Conservation (phyloP, 75 land plant species). For the Picea sitchensis region DNA sequence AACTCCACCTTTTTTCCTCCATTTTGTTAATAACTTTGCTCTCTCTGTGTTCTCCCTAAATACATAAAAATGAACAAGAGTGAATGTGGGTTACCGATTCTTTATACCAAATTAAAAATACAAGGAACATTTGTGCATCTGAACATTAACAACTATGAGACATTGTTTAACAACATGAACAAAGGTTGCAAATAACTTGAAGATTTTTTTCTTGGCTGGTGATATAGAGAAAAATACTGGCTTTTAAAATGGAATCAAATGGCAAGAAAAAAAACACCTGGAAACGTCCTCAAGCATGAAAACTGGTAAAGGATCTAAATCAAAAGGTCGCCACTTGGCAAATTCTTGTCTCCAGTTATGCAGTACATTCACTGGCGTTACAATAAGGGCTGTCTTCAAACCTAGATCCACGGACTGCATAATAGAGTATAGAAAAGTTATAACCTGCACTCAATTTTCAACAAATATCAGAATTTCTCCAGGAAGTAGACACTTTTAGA, state of each 20-base stretch:
- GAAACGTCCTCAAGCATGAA: slow-evolving; percentile 90
- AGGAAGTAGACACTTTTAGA: too few relatives aligned
- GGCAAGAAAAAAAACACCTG: slow-evolving; percentile 44
- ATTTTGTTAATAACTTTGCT: slow-evolving; percentile 52
- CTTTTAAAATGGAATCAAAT: neutral
- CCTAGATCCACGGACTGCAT: slow-evolving; percentile 75
- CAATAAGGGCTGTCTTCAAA: slow-evolving; percentile 79
- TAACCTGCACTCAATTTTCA: slow-evolving; percentile 56
- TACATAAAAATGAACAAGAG: neutral
- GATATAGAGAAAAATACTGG: neutral
- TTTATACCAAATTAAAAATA: neutral
- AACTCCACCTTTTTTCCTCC: slow-evolving; percentile 86
- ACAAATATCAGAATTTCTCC: neutral
- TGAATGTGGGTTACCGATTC: neutral
- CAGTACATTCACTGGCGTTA: slow-evolving; percentile 95
- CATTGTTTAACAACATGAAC: neutral
- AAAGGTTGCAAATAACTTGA: neutral
- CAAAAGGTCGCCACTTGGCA: slow-evolving; percentile 78
- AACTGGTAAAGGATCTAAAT: slow-evolving; percentile 63
- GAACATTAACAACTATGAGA: slow-evolving; percentile 8
- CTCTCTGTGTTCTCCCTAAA: slow-evolving; percentile 68
- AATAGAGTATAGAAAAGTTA: slow-evolving; percentile 87
- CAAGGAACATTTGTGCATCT: neutral
- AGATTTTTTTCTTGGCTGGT: neutral
- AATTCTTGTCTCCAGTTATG: slow-evolving; percentile 97